Conservation (phyloP, 495 filamentous ascomycete genomes). For the Annulohypoxylon maeteangense region DNA sequence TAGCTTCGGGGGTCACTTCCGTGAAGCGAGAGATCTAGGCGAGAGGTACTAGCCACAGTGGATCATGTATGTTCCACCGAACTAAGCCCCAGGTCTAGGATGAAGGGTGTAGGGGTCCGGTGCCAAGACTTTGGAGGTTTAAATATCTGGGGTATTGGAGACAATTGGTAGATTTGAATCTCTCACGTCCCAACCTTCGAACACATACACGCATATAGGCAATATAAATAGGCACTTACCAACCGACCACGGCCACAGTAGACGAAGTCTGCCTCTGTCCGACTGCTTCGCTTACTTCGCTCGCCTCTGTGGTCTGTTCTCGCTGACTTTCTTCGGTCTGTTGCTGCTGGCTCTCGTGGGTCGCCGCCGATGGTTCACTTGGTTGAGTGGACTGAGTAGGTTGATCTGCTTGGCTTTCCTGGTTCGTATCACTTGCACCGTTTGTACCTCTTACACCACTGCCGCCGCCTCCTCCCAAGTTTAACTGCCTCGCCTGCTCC, state of each 20-base stretch:
- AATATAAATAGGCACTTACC: neutral
- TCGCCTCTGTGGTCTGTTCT: neutral
- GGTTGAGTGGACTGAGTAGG: no score
- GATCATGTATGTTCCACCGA: neutral
- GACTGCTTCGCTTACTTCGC: neutral
- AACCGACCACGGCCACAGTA: neutral
- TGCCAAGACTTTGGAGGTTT: constrained; percentile 16
- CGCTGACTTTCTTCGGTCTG: neutral
- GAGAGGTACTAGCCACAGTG: constrained; percentile 26
- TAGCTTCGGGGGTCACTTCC: constrained; percentile 14
- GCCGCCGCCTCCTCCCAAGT: neutral
- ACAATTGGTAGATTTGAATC: constrained; percentile 12
- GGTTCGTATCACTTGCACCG: no score
- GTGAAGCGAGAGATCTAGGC: neutral
- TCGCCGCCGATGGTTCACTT: neutral
- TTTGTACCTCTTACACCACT: neutral
- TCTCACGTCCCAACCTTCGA: neutral
- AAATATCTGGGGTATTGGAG: constrained; percentile 26
- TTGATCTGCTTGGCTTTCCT: no score
- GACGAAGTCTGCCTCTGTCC: neutral
- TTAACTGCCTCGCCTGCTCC: neutral
- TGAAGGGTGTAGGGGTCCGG: neutral
- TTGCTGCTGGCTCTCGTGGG: neutral
- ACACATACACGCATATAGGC: neutral
- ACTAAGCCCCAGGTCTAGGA: constrained; percentile 11